These are phyloP conservation scores for Cystodermella granulosa DNA, from an alignment of 1,284 basidiomycete genomes.

Conservation along the genomic window DNA sequence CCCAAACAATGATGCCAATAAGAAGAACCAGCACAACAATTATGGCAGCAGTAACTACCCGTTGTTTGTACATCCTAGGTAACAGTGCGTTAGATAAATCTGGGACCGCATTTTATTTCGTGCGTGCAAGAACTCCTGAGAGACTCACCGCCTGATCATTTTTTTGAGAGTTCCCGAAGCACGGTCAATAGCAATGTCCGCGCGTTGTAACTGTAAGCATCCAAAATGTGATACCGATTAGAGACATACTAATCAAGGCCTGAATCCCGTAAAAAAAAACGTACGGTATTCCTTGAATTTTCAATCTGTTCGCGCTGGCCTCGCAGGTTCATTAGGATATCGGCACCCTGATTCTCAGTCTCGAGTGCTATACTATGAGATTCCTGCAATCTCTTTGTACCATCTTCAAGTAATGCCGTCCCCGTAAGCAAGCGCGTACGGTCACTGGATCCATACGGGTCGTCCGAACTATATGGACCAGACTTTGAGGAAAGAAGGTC, in stretches of 20 bases:
- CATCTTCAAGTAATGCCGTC: conserved; percentile 70
- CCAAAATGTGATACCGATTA: neutral
- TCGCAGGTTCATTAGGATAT: conserved; percentile 83
- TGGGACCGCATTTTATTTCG: conserved; percentile 16
- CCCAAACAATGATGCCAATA: conserved; percentile 67
- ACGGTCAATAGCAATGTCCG: conserved; percentile 66
- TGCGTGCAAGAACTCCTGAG: conserved; percentile 3
- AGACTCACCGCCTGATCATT: conserved; percentile 67
- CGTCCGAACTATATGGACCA: conserved; percentile 60
- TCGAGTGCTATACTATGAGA: conserved; percentile 91
- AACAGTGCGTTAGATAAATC: conserved; percentile 36
- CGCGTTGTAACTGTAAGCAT: conserved; percentile 55
- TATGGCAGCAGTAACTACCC: conserved; percentile 65
- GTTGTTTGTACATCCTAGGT: conserved; percentile 76
- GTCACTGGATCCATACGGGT: conserved; percentile 72
- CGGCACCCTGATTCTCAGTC: conserved; percentile 92
- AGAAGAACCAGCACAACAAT: conserved; percentile 65
- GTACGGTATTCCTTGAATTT: conserved; percentile 83
- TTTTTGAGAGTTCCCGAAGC: conserved; percentile 70
- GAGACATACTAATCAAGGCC: neutral
- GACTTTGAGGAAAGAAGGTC: conserved; percentile 54
- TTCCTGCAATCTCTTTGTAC: conserved; percentile 77
- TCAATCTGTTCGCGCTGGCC: conserved; percentile 93
- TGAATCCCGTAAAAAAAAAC: conserved; percentile 22
- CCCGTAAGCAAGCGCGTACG: conserved; percentile 76